Base-by-base conservation (phyloP, 805 yeast species). In the Saturnispora kantuleensis region DNA sequence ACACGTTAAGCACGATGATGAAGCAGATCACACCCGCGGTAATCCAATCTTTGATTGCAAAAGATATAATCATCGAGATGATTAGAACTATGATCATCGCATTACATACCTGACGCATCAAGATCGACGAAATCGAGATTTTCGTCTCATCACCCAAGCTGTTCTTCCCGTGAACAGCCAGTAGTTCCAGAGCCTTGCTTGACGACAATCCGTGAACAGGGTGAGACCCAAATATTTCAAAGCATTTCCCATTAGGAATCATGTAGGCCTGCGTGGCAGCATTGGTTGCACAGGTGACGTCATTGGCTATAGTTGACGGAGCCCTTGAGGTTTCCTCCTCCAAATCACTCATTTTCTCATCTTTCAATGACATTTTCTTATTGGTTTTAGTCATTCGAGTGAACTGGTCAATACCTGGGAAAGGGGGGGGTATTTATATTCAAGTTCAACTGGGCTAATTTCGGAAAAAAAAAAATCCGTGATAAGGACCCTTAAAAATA, bases 1-100 rank as follows among this genome's bases (percentile, higher is more conserved):
- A 62, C 32, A 83, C 76, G 56, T 83, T 83, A 45, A 83, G 68
- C 30, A 60, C 58, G 29, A 84, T 76, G 18, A 84, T 89, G 39
- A 74, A 80, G 1, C 76, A 78, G 57, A 83, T 80, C 31, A 84
- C 90, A 44, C 90, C 93, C 40, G 88, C 93, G 8, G 86, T 78
- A 51, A 83, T 84, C 82, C 85, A 83, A 59, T 84, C 90, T 47
- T 70, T 68, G 51, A 84, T 80, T 16, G 82, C 88, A 40, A 82
- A 69, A 4, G 89, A 79, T 42, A 83, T 80, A 16, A 77, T 60
- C 83, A 79, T 75, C 13, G 86, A 76, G 32, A 81, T 79, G 43
- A 82, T 62, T 51, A 82, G 67, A 8, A 83, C 90, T 50, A 83
- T 62, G 41, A 82, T 78, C 93, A 83, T 83, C 39, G 93, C 90